These are phyloP conservation scores for Zymoseptoria pseudotritici DNA, from an alignment of 2,329 filamentous ascomycete species.

Conservation along the genomic window DNA sequence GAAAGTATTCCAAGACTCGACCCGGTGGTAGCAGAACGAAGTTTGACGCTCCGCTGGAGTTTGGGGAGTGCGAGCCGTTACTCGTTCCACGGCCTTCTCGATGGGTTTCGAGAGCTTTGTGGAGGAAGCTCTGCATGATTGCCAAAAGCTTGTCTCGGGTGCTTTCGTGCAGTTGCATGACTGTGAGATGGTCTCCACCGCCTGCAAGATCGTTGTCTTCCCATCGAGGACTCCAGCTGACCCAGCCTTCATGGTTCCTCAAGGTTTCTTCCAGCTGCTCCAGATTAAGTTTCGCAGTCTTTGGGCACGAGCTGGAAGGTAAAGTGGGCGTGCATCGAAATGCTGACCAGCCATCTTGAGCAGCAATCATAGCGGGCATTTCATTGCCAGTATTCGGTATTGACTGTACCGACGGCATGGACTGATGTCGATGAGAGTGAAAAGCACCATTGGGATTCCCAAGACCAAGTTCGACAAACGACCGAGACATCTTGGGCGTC, in stretches of 20 bases:
- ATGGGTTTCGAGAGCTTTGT: constrained; percentile 64
- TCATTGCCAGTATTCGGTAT: constrained; percentile 27
- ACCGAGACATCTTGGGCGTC: constrained; percentile 41
- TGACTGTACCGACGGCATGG: constrained; percentile 20
- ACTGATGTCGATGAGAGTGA: constrained; percentile 35
- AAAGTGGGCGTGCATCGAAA: constrained; percentile 46
- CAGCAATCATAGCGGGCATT: constrained; percentile 42
- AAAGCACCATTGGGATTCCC: constrained; percentile 37
- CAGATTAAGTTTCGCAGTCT: constrained; percentile 44
- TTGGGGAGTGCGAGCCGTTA: constrained; percentile 34
- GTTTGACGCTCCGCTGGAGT: constrained; percentile 48
- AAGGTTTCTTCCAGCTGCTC: constrained; percentile 46
- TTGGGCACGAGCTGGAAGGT: constrained; percentile 43
- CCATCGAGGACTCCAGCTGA: constrained; percentile 44
- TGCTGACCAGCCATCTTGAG: constrained; percentile 46
- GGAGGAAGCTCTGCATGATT: constrained; percentile 62
- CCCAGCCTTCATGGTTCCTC: constrained; percentile 46
- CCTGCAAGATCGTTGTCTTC: constrained; percentile 40
- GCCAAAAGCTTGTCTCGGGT: constrained; percentile 64
- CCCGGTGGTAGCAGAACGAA: constrained; percentile 60
- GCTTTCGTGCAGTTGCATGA: constrained; percentile 44
- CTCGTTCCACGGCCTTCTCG: constrained; percentile 33
- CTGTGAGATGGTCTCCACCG: constrained; percentile 39
- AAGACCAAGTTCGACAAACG: constrained; percentile 41
- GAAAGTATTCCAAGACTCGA: constrained; percentile 59